phyloP scores from a whole-genome alignment of 2,329 filamentous ascomycete genomes.

The Diaporthe eres region DNA sequence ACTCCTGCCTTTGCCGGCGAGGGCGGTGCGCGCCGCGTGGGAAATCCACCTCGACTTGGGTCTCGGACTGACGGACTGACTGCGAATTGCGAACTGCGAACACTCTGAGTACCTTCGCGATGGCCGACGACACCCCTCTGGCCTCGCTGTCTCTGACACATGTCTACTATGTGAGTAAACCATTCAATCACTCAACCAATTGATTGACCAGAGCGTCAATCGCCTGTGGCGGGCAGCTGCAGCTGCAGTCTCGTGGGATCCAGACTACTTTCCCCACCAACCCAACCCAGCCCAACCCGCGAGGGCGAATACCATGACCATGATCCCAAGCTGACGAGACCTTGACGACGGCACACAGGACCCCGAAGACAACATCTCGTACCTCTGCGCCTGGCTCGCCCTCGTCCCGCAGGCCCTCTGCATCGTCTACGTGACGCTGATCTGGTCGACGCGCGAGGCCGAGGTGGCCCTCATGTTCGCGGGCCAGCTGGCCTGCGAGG shows the following conservation, averaged over 20 bases:
- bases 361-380: slow-evolving; percentile 86
- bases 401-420: slow-evolving; percentile 93
- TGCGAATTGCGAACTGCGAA: neutral
- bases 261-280: neutral
- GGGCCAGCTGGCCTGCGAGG: slow-evolving; percentile 93
- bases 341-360: slow-evolving; percentile 68
- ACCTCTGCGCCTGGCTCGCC: slow-evolving; percentile 92
- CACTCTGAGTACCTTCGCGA: slow-evolving; percentile 40
- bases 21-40: slow-evolving; percentile 4
- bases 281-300: neutral
- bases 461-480: slow-evolving; percentile 92
- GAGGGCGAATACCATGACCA: neutral
- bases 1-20: slow-evolving; percentile 33
- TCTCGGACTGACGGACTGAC: neutral
- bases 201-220: neutral
- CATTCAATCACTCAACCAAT: neutral
- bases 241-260: neutral
- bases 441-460: slow-evolving; percentile 91
- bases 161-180: slow-evolving; percentile 89
- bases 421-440: slow-evolving; percentile 89
- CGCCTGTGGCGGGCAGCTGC: neutral
- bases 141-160: slow-evolving; percentile 95
- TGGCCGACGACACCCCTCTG: slow-evolving; percentile 69
- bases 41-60: neutral
- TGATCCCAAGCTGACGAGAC: slow-evolving; percentile 23